A percentile compares a stretch with the other conserved stretches of the same genome.
Evolutionary conservation across 306 rosid species (phyloP).

Genomic region (peach (Prunus persica)): Prunus_persica_NCBIv2 NC_034014.1:6342001-6342500

Average conservation of each 20-base stretch:
- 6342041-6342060: conserved; percentile 23
- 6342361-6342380: conserved; percentile 41
- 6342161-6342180: conserved; percentile 38
- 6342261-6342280: conserved; percentile 57
- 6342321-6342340: conserved; percentile 39
- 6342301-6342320: conserved; percentile 31
- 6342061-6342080: conserved; percentile 52
- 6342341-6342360: conserved; percentile 42
- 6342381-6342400: conserved; percentile 29
- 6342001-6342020: not conserved
- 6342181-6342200: conserved; percentile 49
- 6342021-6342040: no score
- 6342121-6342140: conserved; percentile 59
- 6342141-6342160: conserved; percentile 59
- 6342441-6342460: conserved; percentile 35
- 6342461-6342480: conserved; percentile 65
- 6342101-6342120: conserved; percentile 38
- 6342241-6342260: conserved; percentile 56
- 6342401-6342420: conserved; percentile 46
- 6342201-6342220: conserved; percentile 49
- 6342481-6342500: conserved; percentile 35
- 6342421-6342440: conserved; percentile 51
- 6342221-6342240: conserved; percentile 37
- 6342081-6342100: conserved; percentile 46
- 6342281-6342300: conserved; percentile 51